These are phyloP conservation scores for Blastocystis sp. DNA, from an alignment of 352 stramenopile species.

Conservation along the genomic window DNA sequence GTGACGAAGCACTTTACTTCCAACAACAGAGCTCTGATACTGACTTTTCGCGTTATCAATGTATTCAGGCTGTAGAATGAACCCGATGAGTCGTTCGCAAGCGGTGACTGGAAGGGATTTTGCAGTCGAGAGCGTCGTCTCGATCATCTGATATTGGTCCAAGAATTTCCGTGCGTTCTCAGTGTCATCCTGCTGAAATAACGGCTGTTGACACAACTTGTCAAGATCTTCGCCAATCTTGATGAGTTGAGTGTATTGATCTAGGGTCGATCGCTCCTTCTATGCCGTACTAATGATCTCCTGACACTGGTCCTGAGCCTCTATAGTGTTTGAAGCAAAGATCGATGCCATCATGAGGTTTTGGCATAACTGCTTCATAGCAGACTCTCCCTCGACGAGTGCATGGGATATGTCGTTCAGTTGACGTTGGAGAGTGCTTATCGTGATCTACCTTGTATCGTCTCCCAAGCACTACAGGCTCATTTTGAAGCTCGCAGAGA, in stretches of 20 bases:
- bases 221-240: not conserved
- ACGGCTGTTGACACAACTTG: not conserved
- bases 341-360: not conserved
- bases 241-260: not conserved
- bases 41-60: not conserved
- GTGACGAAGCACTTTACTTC: not conserved
- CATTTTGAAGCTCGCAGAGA: not conserved
- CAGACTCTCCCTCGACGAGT: not conserved
- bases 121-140: not conserved
- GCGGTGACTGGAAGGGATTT: not conserved
- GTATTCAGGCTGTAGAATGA: not conserved
- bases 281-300: not conserved
- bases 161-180: not conserved
- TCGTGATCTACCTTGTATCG: not conserved
- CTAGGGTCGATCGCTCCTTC: not conserved
- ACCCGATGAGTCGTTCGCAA: conserved; percentile 9
- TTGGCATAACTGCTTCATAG: not conserved
- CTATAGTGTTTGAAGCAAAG: not conserved
- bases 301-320: not conserved
- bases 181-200: not conserved
- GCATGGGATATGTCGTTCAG: not conserved
- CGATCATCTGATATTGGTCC: not conserved
- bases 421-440: not conserved
- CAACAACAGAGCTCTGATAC: not conserved
- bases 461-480: not conserved